These are phyloP conservation scores for Diaporthe sp. DNA, from an alignment of 2,329 filamentous ascomycete species.

Conservation along the genomic window DNA sequence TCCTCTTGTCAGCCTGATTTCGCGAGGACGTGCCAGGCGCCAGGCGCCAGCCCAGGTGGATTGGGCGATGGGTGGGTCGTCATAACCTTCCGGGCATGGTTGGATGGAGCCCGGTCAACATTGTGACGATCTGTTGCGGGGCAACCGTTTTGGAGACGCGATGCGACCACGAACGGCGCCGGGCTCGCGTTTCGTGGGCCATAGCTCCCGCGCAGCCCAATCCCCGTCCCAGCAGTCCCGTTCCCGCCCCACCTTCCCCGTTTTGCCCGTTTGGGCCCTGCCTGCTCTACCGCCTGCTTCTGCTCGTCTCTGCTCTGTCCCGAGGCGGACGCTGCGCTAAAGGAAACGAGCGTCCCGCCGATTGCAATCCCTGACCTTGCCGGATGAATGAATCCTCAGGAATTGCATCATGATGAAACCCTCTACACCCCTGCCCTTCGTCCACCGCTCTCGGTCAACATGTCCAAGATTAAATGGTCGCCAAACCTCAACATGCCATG, in stretches of 20 bases:
- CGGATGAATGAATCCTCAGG: not conserved
- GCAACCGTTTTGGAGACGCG: constrained; percentile 31
- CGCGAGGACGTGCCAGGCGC: constrained; percentile 30
- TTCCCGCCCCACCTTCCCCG: not conserved
- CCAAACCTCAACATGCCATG: constrained; percentile 13
- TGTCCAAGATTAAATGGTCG: constrained; percentile 8
- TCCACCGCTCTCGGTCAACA: constrained; percentile 8
- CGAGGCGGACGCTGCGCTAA: not conserved
- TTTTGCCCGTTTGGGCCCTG: not conserved
- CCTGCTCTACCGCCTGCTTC: too few relatives aligned
- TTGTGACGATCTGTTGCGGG: constrained; percentile 28
- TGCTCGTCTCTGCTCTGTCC: not conserved
- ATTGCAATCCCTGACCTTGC: constrained; percentile 13
- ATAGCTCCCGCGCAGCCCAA: constrained; percentile 22
- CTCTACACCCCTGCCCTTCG: not conserved
- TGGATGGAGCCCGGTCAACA: constrained; percentile 27
- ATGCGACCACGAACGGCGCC: constrained; percentile 20
- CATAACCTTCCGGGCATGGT: not conserved
- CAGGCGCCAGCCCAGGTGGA: constrained; percentile 10
- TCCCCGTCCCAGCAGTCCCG: not conserved
- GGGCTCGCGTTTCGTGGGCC: constrained; percentile 20
- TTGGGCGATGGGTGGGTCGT: not conserved
- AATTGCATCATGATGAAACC: constrained; percentile 29
- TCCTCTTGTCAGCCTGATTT: constrained; percentile 27
- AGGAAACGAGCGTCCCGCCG: not conserved